Evolutionary conservation across 2,329 filamentous ascomycete genomes (phyloP), one percentile per base, ranked within the genome.

Genomic region (Trichophyton benhamiae): DNA sequence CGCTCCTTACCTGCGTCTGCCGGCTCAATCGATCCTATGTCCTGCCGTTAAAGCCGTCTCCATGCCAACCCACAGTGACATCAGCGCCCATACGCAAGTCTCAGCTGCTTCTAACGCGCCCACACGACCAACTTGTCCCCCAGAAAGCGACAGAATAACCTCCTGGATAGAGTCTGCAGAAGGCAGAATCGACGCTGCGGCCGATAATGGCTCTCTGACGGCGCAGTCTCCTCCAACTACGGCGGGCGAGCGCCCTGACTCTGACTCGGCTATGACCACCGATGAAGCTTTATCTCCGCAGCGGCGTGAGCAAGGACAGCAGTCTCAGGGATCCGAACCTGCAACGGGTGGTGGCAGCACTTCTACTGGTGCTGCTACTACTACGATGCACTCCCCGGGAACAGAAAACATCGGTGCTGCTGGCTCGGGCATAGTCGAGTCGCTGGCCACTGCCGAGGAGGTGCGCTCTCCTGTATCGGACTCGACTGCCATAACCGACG

Each of bases 51-150:
- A 27, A 58, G 20, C 38, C 38, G 27, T 70, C 71, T 75, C 71
- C 72, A 81, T 81, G 79, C 79, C 79, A 68, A 80, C 78, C 62
- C 76, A 75, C 67, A 76, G 73, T 71, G 67, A 72, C 74, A 75
- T 70, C 71, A 73, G 72, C 70, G 73, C 72, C 69, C 69, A 68
- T 59, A 71, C 76, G 67, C 72, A 72, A 44, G 41, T 44, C 67
- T 72, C 73, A 67, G 66, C 70, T 66, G 74, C 74, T 69, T 76
- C 76, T 72, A 72, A 70, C 70, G 75, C 38, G 67, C 73, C 76
- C 66, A 70, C 72, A 68, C 79, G 74, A 68, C 71, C 75, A 59
- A 77, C 77, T 63, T 81, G 79, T 70, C 79, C 79, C n/a, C 78
- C 78, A 46, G 79, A 81, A 61, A 62, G 67, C 49, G 71, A 75